These are phyloP conservation scores for Teunomyces cretensis DNA, from an alignment of 805 yeast species.

Conservation along the genomic window DNA sequence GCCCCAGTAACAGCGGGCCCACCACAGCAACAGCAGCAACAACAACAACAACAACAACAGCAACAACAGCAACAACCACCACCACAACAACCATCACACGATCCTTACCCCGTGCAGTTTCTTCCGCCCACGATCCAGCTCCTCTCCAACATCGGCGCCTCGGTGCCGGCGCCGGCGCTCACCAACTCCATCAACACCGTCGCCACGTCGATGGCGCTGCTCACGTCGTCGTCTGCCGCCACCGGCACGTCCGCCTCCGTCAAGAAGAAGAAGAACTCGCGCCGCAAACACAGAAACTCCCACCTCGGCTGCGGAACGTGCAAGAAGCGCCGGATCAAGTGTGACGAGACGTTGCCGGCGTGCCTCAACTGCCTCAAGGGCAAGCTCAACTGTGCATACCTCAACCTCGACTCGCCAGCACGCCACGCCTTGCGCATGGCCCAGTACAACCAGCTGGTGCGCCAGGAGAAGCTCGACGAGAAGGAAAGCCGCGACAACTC, in stretches of 20 bases:
- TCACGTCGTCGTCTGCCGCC: background rate
- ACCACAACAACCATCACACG: constrained; percentile 5
- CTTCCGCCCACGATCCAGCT: too few relatives aligned
- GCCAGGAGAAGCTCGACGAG: constrained; percentile 21
- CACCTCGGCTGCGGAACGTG: constrained; percentile 76
- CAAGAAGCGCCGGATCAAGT: constrained; percentile 60
- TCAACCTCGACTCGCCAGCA: constrained; percentile 47
- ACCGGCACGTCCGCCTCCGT: constrained; percentile 2
- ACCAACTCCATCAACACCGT: too few relatives aligned
- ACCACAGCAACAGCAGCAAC: background rate
- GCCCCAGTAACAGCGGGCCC: too few relatives aligned
- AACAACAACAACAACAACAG: constrained; percentile 1
- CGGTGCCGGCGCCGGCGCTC: too few relatives aligned
- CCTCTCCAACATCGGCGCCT: too few relatives aligned
- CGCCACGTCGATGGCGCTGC: too few relatives aligned
- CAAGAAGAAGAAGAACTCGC: constrained; percentile 39
- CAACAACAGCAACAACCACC: background rate
- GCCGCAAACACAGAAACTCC: constrained; percentile 66
- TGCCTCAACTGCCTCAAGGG: constrained; percentile 57
- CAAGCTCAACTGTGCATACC: constrained; percentile 49
- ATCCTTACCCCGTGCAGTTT: background rate
- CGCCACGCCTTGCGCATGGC: constrained; percentile 50
- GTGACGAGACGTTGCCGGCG: constrained; percentile 62
- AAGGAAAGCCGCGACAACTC: constrained; percentile 8
- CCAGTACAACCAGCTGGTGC: constrained; percentile 41